Evolutionary conservation across 2,329 filamentous ascomycete genomes (phyloP).

Genomic region (Pseudocercospora eumusae): DNA sequence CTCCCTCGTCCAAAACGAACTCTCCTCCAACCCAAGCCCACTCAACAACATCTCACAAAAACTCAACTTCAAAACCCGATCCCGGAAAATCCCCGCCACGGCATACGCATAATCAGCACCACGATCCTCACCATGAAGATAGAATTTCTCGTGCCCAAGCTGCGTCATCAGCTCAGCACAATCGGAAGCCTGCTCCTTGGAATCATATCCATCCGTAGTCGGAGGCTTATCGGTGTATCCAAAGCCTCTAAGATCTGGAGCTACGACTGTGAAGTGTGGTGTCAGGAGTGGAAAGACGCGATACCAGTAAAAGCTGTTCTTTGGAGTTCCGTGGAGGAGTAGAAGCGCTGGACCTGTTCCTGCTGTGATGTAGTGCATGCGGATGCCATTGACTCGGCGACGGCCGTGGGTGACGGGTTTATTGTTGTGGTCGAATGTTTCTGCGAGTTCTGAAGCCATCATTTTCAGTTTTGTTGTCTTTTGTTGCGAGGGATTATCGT

Average conservation of each 20-base stretch:
- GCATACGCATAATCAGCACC: conserved; percentile 43
- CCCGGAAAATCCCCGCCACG: conserved; percentile 37
- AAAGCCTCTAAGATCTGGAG: conserved; percentile 43
- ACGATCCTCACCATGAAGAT: conserved; percentile 41
- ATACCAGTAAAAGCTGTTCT: conserved; percentile 44
- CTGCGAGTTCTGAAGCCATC: conserved; percentile 28
- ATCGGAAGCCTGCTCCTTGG: conserved; percentile 41
- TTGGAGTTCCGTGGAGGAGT: conserved; percentile 39
- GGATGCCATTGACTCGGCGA: conserved; percentile 39
- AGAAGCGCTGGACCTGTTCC: conserved; percentile 36
- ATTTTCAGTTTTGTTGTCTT: background rate
- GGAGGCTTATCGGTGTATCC: conserved; percentile 46
- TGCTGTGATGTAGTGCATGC: conserved; percentile 40
- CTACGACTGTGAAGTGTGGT: conserved; percentile 42
- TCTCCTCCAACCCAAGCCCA: conserved; percentile 39
- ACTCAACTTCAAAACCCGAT: conserved; percentile 37
- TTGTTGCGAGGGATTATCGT: no score
- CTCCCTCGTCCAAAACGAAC: conserved; percentile 37
- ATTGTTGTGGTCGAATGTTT: conserved; percentile 38
- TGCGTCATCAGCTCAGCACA: conserved; percentile 41
- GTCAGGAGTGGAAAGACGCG: conserved; percentile 41
- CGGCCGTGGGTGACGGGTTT: conserved; percentile 36
- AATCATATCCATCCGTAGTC: conserved; percentile 43
- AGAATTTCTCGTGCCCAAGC: conserved; percentile 40
- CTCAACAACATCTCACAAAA: conserved; percentile 42